These are phyloP conservation scores for Arthrobotrys pseudoclavata DNA, from an alignment of 2,329 filamentous ascomycete genomes.

Conservation along the genomic window DNA sequence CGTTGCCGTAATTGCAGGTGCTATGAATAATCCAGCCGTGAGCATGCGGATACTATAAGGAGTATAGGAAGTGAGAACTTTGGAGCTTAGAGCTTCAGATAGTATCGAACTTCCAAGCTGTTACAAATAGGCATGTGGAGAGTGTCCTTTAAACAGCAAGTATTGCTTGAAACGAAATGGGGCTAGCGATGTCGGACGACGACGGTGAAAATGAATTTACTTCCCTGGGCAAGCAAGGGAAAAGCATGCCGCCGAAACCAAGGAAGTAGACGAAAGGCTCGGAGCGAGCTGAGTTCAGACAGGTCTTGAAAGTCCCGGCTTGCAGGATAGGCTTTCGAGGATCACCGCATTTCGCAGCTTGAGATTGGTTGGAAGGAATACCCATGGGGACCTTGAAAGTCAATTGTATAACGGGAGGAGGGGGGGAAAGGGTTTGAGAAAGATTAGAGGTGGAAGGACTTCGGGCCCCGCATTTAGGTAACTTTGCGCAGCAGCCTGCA, in stretches of 20 bases:
- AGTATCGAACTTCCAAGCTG: conserved; percentile 22
- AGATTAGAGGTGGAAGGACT: conserved; percentile 16
- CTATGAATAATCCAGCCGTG: conserved; percentile 20
- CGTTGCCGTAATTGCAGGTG: conserved; percentile 12
- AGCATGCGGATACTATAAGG: conserved; percentile 44
- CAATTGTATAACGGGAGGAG: conserved; percentile 23
- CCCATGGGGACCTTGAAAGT: conserved; percentile 34
- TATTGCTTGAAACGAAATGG: conserved; percentile 13
- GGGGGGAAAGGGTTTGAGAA: neutral
- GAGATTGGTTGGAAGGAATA: conserved; percentile 31
- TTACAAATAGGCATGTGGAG: conserved; percentile 29
- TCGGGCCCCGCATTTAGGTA: conserved; percentile 55
- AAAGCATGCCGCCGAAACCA: conserved; percentile 24
- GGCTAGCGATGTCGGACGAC: conserved; percentile 49
- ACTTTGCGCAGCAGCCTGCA: conserved; percentile 54
- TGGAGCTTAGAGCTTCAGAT: conserved; percentile 24
- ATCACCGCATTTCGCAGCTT: conserved; percentile 16
- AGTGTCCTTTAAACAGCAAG: conserved; percentile 4
- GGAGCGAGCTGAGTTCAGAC: conserved; percentile 25
- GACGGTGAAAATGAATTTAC: conserved; percentile 23
- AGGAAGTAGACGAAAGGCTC: conserved; percentile 23
- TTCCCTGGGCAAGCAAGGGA: conserved; percentile 14
- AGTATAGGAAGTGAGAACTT: conserved; percentile 18
- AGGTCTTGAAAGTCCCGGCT: conserved; percentile 25
- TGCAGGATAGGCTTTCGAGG: conserved; percentile 29